A percentile compares a stretch with the other conserved stretches of the same genome.
Evolutionary conservation across 2,329 filamentous ascomycete species (phyloP).

Genomic region (Pseudocercospora ulei): DNA sequence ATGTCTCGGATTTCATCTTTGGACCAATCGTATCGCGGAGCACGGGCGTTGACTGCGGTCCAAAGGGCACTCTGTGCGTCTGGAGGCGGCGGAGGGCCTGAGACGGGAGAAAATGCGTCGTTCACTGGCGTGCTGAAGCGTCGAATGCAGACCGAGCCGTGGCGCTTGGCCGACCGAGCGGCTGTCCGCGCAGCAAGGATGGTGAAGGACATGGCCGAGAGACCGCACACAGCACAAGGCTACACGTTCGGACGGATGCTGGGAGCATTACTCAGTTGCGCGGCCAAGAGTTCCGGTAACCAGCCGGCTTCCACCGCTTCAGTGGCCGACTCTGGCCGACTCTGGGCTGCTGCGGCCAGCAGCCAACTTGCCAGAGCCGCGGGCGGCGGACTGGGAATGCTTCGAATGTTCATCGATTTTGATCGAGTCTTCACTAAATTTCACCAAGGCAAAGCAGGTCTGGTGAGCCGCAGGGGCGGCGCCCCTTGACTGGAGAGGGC

Average conservation of each 20-base stretch:
- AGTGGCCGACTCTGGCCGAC: too few species aligned
- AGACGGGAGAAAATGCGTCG: conserved; percentile 30
- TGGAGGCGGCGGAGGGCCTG: conserved; percentile 23
- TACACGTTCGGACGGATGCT: not conserved
- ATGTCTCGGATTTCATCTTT: conserved; percentile 70
- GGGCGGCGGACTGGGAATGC: too few species aligned
- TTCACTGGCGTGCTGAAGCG: conserved; percentile 34
- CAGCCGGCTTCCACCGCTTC: too few species aligned
- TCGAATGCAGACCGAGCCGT: conserved; percentile 15
- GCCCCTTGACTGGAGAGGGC: too few species aligned
- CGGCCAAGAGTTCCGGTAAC: too few species aligned
- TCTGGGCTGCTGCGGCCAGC: too few species aligned
- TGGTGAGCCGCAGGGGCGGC: too few species aligned
- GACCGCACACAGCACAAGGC: not conserved
- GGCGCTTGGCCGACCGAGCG: conserved; percentile 20
- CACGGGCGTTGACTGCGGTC: conserved; percentile 50
- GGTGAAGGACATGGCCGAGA: conserved; percentile 24
- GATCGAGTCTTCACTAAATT: too few species aligned
- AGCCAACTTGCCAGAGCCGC: too few species aligned
- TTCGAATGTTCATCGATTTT: too few species aligned
- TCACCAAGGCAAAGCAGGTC: too few species aligned
- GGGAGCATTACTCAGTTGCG: too few species aligned
- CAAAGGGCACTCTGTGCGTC: conserved; percentile 33
- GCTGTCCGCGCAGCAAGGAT: conserved; percentile 23
- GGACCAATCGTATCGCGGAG: conserved; percentile 65